Base-by-base conservation (phyloP, 1,284 basidiomycete genomes). In the Mrakiaceae sp. region DNA sequence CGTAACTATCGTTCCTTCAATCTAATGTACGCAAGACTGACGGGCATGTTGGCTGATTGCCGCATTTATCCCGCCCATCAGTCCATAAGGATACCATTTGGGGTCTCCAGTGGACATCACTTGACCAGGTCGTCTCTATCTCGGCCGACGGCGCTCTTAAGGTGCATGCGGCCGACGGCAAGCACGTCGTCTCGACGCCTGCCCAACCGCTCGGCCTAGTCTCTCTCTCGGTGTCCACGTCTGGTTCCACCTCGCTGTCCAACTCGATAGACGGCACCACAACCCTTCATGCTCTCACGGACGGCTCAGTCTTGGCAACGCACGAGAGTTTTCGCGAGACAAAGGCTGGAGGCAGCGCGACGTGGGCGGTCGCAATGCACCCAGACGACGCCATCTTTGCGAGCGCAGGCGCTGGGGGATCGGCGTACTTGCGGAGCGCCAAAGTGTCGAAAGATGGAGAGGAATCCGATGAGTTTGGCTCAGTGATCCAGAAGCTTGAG, bases 231-330 rank as follows among this genome's bases (percentile, higher is more conserved):
- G 81, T 83, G 4, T 81, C 84, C 16, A 78, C 80, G 0, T 80
- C 84, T 66, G 89, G 87, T 5, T 78, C 77, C 56, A 78, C 76
- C 43, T 87, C 83, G 0, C 73, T 93, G 50, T 87, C 84, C 69
- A 88, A 89, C 69, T 87, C 86, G 58, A 78, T 93, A 11, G 90
- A 93, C 70, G 90, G 90, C 0, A 80, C 85, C 40, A 89, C 87
- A 0, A 81, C 77, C 58, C 75, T 92, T 12, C 85, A 85, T 80
- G 85, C 91, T 71, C 71, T 89, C 54, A 76, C 80, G 49, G 81
- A 76, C 11, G 86, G 84, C 3, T 63, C 80, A 47, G 72, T 85
- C 2, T 73, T 82, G 1, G 86, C 82, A 2, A 82, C 79, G 62
- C 82, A 84, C 66, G 88, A 90, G 73, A 90, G 88, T 69, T 90